A percentile compares a stretch with the other conserved stretches of the same genome.
Conservation (phyloP, 352 stramenopile species). For the Phytopythium montanum region DNA sequence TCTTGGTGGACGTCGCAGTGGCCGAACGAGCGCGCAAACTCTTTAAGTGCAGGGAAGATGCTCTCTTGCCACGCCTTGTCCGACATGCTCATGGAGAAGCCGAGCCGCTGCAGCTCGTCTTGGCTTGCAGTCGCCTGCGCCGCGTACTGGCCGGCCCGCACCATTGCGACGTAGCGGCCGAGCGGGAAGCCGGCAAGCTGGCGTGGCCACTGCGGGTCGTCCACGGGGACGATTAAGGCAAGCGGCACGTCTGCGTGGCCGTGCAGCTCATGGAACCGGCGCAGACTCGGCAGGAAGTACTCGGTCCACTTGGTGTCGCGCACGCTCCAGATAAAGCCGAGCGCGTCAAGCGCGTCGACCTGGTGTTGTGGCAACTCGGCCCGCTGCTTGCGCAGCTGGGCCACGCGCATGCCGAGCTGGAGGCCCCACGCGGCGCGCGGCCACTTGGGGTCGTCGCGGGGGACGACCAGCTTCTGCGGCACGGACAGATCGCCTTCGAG, state of each 20-base stretch:
- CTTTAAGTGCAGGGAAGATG: conserved; percentile 77
- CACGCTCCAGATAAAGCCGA: conserved; percentile 92
- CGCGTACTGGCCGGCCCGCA: conserved; percentile 56
- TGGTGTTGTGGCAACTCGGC: conserved; percentile 51
- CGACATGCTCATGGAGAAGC: conserved; percentile 59
- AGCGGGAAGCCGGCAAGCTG: conserved; percentile 52
- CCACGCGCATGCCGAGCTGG: conserved; percentile 83
- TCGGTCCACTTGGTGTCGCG: conserved; percentile 67
- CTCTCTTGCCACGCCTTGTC: conserved; percentile 55
- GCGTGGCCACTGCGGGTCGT: conserved; percentile 40
- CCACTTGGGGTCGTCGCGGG: conserved; percentile 55
- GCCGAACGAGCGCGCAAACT: conserved; percentile 81
- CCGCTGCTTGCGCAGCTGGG: conserved; percentile 78
- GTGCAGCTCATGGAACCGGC: conserved; percentile 50
- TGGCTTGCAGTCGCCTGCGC: conserved; percentile 30
- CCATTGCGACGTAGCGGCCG: conserved; percentile 65
- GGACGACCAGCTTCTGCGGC: conserved; percentile 91
- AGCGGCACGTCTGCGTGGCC: conserved; percentile 57
- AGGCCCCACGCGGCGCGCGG: conserved; percentile 79
- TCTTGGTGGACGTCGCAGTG: conserved; percentile 91
- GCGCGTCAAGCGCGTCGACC: conserved; percentile 71
- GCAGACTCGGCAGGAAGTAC: conserved; percentile 63
- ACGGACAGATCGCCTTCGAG: conserved; percentile 88
- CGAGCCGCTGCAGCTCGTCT: conserved; percentile 43
- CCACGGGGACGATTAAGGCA: conserved; percentile 48